Conservation (phyloP, 805 yeast genomes). For the Candida qinlingensis region DNA sequence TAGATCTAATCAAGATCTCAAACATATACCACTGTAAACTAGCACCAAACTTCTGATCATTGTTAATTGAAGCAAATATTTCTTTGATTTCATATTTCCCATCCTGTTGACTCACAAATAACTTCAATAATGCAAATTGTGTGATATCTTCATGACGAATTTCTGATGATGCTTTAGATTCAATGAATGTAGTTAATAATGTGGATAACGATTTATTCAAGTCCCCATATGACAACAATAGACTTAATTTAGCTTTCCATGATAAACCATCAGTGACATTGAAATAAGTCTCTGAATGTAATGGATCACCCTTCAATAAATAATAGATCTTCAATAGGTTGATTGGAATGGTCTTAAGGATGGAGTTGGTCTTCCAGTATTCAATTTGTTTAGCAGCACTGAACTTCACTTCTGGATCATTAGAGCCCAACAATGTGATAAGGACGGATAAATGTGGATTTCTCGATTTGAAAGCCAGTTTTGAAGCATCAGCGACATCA, state of each 20-base stretch:
- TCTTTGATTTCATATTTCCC: conserved; percentile 13
- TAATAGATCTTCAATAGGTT: conserved; percentile 56
- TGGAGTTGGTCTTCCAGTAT: conserved; percentile 53
- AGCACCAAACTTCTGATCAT: conserved; percentile 25
- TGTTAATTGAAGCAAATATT: conserved; percentile 14
- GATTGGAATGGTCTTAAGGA: conserved; percentile 42
- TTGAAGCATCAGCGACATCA: conserved; percentile 57
- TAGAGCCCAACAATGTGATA: conserved; percentile 66
- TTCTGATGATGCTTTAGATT: conserved; percentile 10
- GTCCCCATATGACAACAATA: conserved; percentile 61
- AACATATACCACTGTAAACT: conserved; percentile 49
- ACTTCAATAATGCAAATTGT: conserved; percentile 24
- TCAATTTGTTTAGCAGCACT: conserved; percentile 59
- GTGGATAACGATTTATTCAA: conserved; percentile 31
- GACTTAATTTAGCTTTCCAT: conserved; percentile 61
- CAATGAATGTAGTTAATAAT: conserved; percentile 26
- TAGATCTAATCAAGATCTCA: conserved; percentile 37
- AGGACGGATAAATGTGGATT: conserved; percentile 69
- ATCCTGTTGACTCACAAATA: conserved; percentile 23
- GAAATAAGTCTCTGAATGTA: conserved; percentile 25
- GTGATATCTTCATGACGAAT: conserved; percentile 15
- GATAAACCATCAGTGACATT: conserved; percentile 42
- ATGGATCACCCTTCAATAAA: conserved; percentile 50
- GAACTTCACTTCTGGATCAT: conserved; percentile 48
- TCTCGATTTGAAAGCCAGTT: conserved; percentile 50